phyloP scores from a whole-genome alignment of 805 yeast species.

The Saccharomycopsis babjevae region DNA sequence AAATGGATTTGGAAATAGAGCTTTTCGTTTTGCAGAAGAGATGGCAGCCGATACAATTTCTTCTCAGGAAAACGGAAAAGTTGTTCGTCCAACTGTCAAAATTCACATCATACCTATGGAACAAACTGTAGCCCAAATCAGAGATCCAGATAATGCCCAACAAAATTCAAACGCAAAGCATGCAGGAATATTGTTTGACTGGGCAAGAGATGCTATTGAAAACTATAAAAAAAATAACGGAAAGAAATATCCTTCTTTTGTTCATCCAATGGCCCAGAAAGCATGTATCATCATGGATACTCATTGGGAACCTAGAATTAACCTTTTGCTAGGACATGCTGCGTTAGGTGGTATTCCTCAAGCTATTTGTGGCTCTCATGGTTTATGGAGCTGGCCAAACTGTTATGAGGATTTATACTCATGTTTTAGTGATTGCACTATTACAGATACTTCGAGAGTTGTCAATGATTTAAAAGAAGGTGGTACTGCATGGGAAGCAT shows the following conservation, averaged over 20 bases:
- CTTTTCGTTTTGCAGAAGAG: conserved; percentile 68
- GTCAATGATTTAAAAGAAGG: conserved; percentile 85
- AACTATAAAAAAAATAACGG: conserved; percentile 30
- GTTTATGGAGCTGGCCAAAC: conserved; percentile 88
- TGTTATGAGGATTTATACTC: conserved; percentile 60
- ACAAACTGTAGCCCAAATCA: conserved; percentile 56
- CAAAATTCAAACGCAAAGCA: conserved; percentile 67
- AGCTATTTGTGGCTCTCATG: conserved; percentile 93
- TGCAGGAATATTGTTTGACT: conserved; percentile 65
- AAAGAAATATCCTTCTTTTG: conserved; percentile 14
- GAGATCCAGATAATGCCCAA: conserved; percentile 77
- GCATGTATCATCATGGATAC: conserved; percentile 82
- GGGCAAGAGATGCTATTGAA: conserved; percentile 66
- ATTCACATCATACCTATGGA: conserved; percentile 68
- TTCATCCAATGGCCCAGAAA: conserved; percentile 50
- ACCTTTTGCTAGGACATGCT: conserved; percentile 74
- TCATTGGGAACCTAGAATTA: conserved; percentile 57
- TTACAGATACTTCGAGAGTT: conserved; percentile 53
- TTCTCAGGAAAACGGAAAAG: conserved; percentile 28
- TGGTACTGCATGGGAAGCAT: conserved; percentile 83
- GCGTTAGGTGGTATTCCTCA: conserved; percentile 85
- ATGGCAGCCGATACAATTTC: conserved; percentile 42
- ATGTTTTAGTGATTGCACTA: conserved; percentile 64
- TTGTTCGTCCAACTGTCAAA: conserved; percentile 46
- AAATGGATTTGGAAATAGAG: conserved; percentile 67